These are phyloP conservation scores for Moelleriella libera DNA, from an alignment of 2,329 filamentous ascomycete genomes.

Conservation along the genomic window DNA sequence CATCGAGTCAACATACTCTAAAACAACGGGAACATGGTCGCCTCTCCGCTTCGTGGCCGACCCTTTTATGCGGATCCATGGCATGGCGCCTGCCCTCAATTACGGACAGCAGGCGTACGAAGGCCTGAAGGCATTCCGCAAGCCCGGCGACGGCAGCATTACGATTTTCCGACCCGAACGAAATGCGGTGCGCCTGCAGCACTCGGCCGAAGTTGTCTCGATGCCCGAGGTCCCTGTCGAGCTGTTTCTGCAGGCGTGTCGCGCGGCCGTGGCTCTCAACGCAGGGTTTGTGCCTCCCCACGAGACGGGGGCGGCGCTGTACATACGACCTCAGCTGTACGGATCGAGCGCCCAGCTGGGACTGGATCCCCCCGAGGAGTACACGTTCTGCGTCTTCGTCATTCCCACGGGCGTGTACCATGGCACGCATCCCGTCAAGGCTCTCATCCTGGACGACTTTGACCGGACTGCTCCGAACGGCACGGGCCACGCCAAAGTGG, in stretches of 20 bases:
- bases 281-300: slow-evolving; percentile 86
- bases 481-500: slow-evolving; percentile 83
- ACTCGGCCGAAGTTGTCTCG: slow-evolving; percentile 71
- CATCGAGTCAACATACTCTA: slow-evolving; percentile 74
- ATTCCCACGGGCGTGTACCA: slow-evolving; percentile 92
- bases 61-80: slow-evolving; percentile 78
- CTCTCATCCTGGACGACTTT: slow-evolving; percentile 81
- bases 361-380: slow-evolving; percentile 77
- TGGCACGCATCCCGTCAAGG: slow-evolving; percentile 74
- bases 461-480: slow-evolving; percentile 87
- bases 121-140: slow-evolving; percentile 92
- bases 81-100: slow-evolving; percentile 90
- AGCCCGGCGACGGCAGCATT: slow-evolving; percentile 53
- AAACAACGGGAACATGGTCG: slow-evolving; percentile 62
- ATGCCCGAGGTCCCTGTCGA: slow-evolving; percentile 68
- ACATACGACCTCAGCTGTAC: slow-evolving; percentile 80
- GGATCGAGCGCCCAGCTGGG: slow-evolving; percentile 79
- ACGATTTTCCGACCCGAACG: slow-evolving; percentile 76
- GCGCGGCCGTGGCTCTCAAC: slow-evolving; percentile 74
- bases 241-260: slow-evolving; percentile 62
- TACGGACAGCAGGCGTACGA: slow-evolving; percentile 98
- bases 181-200: slow-evolving; percentile 74
- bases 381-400: slow-evolving; percentile 81
- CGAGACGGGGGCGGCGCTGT: slow-evolving; percentile 80
- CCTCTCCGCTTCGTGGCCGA: slow-evolving; percentile 66